Base-by-base conservation (phyloP, 2,329 filamentous ascomycete species). In the Fusarium continuum region DNA sequence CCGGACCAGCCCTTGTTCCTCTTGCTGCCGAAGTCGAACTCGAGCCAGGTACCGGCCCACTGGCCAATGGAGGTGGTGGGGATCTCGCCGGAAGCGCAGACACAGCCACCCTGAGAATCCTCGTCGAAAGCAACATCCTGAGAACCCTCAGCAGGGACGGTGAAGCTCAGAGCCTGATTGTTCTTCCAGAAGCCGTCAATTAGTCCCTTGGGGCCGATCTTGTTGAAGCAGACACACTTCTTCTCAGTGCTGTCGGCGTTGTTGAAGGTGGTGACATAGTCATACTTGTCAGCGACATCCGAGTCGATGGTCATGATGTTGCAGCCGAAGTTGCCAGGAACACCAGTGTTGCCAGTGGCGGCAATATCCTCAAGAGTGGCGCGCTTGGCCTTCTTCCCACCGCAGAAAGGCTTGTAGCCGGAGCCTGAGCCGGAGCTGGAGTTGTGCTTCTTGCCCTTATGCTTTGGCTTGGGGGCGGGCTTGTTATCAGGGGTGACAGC, bases 181-280 rank as follows among this genome's bases (percentile, higher is more conserved):
- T 76, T 72, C 54, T 75, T 75, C 75, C 79, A 84, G 77, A 82
- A 82, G 64, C 83, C 83, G 69, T 82, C 76, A 71, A 84, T 77
- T 29, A 57, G 53, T 32, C 76, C 75, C 40, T 76, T 65, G 13
- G 74, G 70, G 38, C 82, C 82, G 49, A 84, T 83, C 81, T 85
- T 85, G 80, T 83, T 82, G 76, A 74, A 83, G 76, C 78, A 80
- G 29, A 69, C 67, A 70, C 83, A 83, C 36, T 72, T 34, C 58
- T 74, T 69, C 51, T 76, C 74, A 38, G 69, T 45, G 61, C 52
- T 70, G 46, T 74, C 72, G 45, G 75, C 76, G 70, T 78, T 76
- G 47, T 70, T 72, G 70, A 83, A 80, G 62, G 73, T 73, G 58
- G 76, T 60, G 17, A 74, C 73, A 76, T 83, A 82, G 48, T 79